Conservation (phyloP, 2,329 filamentous ascomycete genomes). For the Paecilomyces variotii region DNA sequence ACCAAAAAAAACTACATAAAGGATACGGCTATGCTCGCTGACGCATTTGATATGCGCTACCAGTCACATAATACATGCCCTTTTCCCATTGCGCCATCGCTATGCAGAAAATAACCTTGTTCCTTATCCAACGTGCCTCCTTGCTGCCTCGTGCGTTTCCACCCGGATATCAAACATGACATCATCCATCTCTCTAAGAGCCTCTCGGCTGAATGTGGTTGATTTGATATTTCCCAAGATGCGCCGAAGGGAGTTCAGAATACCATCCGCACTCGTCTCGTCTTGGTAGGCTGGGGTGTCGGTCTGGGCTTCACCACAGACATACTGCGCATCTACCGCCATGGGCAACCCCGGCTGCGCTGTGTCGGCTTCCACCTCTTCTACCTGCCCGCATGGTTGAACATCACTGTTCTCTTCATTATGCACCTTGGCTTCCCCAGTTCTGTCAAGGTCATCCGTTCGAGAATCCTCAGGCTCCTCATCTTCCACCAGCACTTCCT, state of each 20-base stretch:
- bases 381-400: neutral
- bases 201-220: slow-evolving; percentile 53
- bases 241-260: slow-evolving; percentile 47
- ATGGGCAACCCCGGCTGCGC: neutral
- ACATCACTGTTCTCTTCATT: neutral
- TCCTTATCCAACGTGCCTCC: slow-evolving; percentile 32
- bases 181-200: slow-evolving; percentile 67
- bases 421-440: neutral
- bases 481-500: neutral
- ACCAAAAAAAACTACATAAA: neutral
- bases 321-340: neutral
- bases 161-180: slow-evolving; percentile 70
- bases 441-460: neutral
- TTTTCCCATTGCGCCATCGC: slow-evolving; percentile 1
- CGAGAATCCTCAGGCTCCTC: neutral
- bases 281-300: slow-evolving; percentile 9
- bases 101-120: slow-evolving; percentile 1
- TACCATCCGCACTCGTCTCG: slow-evolving; percentile 16
- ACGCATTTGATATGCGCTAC: neutral
- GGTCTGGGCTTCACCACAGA: slow-evolving; percentile 8
- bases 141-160: slow-evolving; percentile 63
- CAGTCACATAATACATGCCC: neutral
- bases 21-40: neutral
- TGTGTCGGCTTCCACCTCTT: neutral
- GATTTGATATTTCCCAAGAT: slow-evolving; percentile 54